These are phyloP conservation scores for Ophiostoma australiae DNA, from an alignment of 2,329 filamentous ascomycete species.

Conservation along the genomic window DNA sequence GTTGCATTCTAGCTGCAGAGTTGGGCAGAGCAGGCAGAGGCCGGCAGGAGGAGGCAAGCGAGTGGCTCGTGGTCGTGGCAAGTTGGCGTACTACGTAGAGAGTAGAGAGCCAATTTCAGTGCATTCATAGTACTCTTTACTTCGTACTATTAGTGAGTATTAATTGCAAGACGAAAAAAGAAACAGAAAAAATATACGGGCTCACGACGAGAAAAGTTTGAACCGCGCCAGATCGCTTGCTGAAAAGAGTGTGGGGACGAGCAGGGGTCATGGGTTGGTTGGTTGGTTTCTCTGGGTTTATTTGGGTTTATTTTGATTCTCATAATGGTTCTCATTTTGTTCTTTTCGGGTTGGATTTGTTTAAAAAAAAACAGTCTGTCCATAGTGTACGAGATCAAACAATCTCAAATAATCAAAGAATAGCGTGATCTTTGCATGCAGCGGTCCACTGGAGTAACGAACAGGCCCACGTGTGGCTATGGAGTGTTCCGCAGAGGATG, in stretches of 20 bases:
- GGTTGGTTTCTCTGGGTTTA: not conserved
- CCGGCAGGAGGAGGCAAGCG: not conserved
- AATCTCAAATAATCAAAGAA: not conserved
- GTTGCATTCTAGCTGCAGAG: not conserved
- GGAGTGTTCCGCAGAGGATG: not conserved
- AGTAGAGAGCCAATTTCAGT: too few species aligned
- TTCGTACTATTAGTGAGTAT: too few species aligned
- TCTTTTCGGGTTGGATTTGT: too few species aligned
- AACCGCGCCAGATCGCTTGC: conserved; percentile 9
- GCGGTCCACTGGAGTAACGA: not conserved
- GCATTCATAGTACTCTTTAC: too few species aligned
- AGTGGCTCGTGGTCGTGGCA: not conserved
- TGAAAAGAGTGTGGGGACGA: conserved; percentile 6
- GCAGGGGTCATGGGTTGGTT: conserved; percentile 4
- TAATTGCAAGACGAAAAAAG: too few species aligned
- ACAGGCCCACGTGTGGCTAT: not conserved
- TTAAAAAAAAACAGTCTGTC: too few species aligned
- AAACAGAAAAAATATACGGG: not conserved
- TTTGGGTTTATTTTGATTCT: not conserved
- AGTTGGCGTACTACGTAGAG: not conserved
- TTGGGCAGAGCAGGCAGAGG: not conserved
- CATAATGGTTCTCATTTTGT: not conserved
- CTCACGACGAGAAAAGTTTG: not conserved
- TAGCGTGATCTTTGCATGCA: conserved; percentile 1
- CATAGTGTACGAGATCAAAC: too few species aligned